Base-by-base conservation (phyloP, 805 yeast genomes). In the Limtongia smithiae region DNA sequence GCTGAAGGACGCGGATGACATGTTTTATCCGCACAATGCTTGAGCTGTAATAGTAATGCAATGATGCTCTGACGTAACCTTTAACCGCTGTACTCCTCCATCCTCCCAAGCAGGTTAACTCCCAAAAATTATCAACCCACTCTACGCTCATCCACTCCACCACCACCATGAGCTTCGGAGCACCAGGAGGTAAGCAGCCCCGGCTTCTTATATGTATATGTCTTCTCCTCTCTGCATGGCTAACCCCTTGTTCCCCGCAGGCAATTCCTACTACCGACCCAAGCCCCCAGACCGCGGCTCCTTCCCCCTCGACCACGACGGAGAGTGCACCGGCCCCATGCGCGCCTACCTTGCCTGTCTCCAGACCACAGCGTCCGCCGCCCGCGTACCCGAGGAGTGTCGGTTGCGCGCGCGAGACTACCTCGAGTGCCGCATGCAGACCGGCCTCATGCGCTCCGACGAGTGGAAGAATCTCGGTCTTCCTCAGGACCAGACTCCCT, bases 201-300 rank as follows among this genome's bases (percentile, higher is more conserved):
- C n/a, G n/a, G n/a, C n/a, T n/a, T n/a, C n/a, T n/a, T n/a, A n/a
- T n/a, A n/a, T n/a, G n/a, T n/a, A n/a, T n/a, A n/a, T n/a, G n/a
- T 15, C n/a, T 7, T 5, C 12, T 12, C 24, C 11, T 14, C n/a
- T 18, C 11, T 11, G 31, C 25, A 6, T 17, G 15, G 31, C 41
- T 51, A 32, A 44, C 33, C n/a, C 12, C 9, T 15, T 1, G 8
- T 7, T 25, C 28, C 6, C 6, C 28, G 5, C 25, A 44, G 57
- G 43, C 12, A 37, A 30, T n/a, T 44, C 46, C 3, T 30, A 27
- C 28, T 41, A 48, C 42, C 25, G 60, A 12, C 96, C 97, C 8
- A 83, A 91, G 0, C 96, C 98, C 20, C 98, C 98, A 2, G 96
- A 91, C 58, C 72, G 96, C 58, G 98, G 98, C 0, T 87, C 97